Evolutionary conservation across 352 stramenopile genomes (phyloP).

Genomic region (Elongisporangium senticosum): DNA sequence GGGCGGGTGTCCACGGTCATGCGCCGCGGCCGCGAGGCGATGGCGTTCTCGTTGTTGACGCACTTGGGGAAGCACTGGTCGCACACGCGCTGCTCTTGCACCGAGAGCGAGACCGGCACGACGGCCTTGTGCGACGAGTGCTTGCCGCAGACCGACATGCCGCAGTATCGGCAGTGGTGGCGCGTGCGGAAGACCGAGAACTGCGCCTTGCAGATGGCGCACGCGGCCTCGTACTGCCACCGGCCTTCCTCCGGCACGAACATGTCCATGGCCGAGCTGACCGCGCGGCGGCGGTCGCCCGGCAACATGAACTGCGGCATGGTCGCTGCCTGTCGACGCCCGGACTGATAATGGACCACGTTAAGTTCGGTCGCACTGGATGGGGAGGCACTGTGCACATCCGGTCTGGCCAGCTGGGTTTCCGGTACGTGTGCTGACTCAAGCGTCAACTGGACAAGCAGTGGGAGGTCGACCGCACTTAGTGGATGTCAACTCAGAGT

Average conservation of each 20-base stretch:
- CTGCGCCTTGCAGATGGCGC: slow-evolving; percentile 45
- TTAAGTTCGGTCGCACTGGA: not conserved
- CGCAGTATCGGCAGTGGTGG: slow-evolving; percentile 78
- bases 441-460: not conserved
- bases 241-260: slow-evolving; percentile 45
- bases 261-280: slow-evolving; percentile 30
- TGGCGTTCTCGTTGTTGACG: slow-evolving; percentile 16
- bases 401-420: not conserved
- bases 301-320: slow-evolving; percentile 6
- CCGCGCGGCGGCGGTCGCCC: slow-evolving; percentile 12
- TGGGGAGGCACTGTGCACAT: not conserved
- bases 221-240: slow-evolving; percentile 57
- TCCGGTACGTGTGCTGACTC: not conserved
- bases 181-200: slow-evolving; percentile 63
- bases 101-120: slow-evolving; percentile 61
- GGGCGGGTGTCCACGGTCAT: slow-evolving; percentile 7
- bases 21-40: slow-evolving; percentile 10
- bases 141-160: slow-evolving; percentile 64
- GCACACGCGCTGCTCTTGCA: slow-evolving; percentile 65
- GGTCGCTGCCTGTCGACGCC: not conserved
- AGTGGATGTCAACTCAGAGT: not conserved
- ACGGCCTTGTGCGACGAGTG: slow-evolving; percentile 66
- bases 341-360: not conserved
- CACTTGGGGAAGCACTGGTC: slow-evolving; percentile 62
- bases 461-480: not conserved